Percentiles rank a stretch among this genome's conserved stretches.
These are phyloP conservation scores for Clavariopsis aquatica DNA, from an alignment of 495 filamentous ascomycete species.

Conservation along the genomic window DNA sequence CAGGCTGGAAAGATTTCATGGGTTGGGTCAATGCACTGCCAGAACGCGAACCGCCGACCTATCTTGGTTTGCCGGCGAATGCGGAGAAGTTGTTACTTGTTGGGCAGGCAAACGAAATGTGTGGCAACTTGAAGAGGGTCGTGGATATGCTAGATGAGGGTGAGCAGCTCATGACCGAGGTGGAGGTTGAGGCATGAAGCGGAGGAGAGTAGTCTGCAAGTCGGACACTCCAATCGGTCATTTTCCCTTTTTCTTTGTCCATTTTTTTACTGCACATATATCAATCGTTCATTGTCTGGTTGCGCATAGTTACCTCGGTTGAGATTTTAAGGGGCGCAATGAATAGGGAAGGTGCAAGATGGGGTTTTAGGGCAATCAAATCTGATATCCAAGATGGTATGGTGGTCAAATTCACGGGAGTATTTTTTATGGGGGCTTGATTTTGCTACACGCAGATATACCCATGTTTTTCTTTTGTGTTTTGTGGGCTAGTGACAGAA, in stretches of 20 bases:
- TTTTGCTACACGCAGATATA: no score
- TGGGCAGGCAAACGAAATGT: conserved; percentile 81
- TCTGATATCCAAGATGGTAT: background rate
- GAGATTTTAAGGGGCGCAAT: background rate
- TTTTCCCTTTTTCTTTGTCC: background rate
- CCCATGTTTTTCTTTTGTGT: no score
- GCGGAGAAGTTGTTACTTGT: conserved; percentile 95
- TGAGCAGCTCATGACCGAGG: conserved; percentile 84
- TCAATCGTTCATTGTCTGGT: background rate
- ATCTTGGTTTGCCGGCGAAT: conserved; percentile 92
- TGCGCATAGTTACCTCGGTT: background rate
- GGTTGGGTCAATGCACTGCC: conserved; percentile 89
- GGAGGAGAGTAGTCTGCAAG: background rate
- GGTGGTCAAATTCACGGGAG: background rate
- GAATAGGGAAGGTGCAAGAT: background rate
- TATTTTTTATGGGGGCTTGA: background rate
- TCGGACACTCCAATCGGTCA: background rate
- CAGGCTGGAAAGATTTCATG: conserved; percentile 81
- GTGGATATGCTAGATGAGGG: conserved; percentile 88
- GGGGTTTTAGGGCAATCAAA: background rate
- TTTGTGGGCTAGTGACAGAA: no score
- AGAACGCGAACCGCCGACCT: conserved; percentile 94
- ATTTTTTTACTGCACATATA: background rate
- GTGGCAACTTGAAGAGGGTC: conserved; percentile 79
- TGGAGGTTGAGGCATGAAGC: conserved; percentile 20